Conservation (phyloP, 2,329 filamentous ascomycete genomes). For the Alternaria triticimaculans region DNA sequence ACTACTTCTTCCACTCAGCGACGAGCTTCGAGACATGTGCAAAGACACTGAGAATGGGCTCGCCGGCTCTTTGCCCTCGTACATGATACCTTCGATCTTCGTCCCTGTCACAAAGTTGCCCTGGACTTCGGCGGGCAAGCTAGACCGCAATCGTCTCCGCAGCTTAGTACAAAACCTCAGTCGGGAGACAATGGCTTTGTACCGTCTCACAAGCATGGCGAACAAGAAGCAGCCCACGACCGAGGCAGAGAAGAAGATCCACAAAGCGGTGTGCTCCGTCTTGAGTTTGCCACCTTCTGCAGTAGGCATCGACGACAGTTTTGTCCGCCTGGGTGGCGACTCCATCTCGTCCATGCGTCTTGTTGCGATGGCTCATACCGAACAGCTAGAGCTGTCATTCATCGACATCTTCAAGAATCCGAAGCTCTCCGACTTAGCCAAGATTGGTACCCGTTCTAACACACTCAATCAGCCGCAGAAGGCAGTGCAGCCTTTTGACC, state of each 20-base stretch:
- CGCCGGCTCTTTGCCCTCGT: conserved; percentile 36
- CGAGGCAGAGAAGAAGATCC: conserved; percentile 39
- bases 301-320: conserved; percentile 44
- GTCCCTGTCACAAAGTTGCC: conserved; percentile 42
- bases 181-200: conserved; percentile 39
- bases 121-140: conserved; percentile 40
- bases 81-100: conserved; percentile 46
- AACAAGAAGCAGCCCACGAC: conserved; percentile 39
- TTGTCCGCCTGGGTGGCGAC: conserved; percentile 42
- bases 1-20: conserved; percentile 37
- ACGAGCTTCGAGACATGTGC: conserved; percentile 34
- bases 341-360: conserved; percentile 43
- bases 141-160: conserved; percentile 41
- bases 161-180: conserved; percentile 35
- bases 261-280: conserved; percentile 37
- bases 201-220: conserved; percentile 34
- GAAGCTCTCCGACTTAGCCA: conserved; percentile 39
- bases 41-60: conserved; percentile 41
- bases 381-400: conserved; percentile 37
- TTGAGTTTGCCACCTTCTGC: conserved; percentile 32
- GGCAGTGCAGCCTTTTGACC: conserved; percentile 30
- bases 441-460: conserved; percentile 20
- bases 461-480: conserved; percentile 9
- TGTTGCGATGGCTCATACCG: conserved; percentile 35
- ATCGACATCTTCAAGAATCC: conserved; percentile 43